A percentile compares a stretch with the other conserved stretches of the same genome.
Evolutionary conservation across 768 basidiomycete genomes (phyloP).

Genomic region (Sarcodon aspratus): DNA sequence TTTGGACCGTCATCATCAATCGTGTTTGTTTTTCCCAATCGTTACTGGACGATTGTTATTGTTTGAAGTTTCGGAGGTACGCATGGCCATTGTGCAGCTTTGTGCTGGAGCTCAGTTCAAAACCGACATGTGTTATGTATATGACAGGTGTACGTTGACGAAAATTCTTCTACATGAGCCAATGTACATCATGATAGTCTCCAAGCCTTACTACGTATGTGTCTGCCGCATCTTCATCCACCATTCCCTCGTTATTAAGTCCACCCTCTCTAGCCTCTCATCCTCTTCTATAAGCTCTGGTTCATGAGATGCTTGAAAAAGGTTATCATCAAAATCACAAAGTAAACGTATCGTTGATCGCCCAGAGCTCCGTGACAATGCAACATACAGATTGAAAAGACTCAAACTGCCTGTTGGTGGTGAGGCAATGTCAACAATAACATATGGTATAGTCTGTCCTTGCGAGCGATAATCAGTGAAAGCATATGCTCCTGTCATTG

Average conservation of each 20-base stretch:
- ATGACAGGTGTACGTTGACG: too few species aligned
- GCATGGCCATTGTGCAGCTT: too few species aligned
- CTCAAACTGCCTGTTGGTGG: slow-evolving; percentile 18
- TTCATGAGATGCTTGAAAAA: slow-evolving; percentile 17
- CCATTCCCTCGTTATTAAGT: slow-evolving; percentile 4
- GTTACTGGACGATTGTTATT: too few species aligned
- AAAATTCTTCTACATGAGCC: too few species aligned
- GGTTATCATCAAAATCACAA: slow-evolving; percentile 14
- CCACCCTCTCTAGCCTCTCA: slow-evolving; percentile 5
- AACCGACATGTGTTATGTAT: too few species aligned
- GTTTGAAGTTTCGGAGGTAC: too few species aligned
- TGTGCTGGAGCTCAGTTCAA: too few species aligned
- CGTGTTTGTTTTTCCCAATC: too few species aligned
- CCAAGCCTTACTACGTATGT: too few species aligned
- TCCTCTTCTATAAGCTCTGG: slow-evolving; percentile 1
- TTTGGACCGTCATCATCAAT: too few species aligned
- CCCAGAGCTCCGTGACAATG: slow-evolving; percentile 24
- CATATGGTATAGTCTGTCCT: slow-evolving; percentile 26
- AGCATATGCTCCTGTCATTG: slow-evolving; percentile 25
- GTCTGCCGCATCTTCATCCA: slow-evolving; percentile 4
- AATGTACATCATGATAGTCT: too few species aligned
- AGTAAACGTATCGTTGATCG: slow-evolving; percentile 15
- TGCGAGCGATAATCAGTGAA: slow-evolving; percentile 32
- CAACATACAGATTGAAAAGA: slow-evolving; percentile 28
- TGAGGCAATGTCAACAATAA: slow-evolving; percentile 25